Percentiles rank a stretch among this genome's conserved stretches.
Evolutionary conservation across 768 basidiomycete genomes (phyloP).

Genomic region (Russula virescens): DNA sequence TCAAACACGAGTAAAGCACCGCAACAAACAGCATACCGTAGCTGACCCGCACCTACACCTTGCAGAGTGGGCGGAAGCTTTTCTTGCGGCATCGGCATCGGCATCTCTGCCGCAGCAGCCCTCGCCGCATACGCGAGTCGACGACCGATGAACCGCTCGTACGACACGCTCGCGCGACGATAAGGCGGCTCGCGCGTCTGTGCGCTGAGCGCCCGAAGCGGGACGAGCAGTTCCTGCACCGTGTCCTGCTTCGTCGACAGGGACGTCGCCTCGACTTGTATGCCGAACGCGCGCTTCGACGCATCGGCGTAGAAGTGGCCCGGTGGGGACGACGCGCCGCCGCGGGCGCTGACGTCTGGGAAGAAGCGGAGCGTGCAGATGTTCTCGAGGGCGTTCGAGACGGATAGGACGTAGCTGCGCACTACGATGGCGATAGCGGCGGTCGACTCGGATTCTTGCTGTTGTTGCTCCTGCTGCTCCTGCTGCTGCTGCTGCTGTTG

Average conservation of each 20-base stretch:
- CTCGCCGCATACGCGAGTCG: not conserved
- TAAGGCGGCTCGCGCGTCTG: not conserved
- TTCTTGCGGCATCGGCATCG: not conserved
- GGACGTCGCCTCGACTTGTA: conserved; percentile 1
- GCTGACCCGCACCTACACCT: not conserved
- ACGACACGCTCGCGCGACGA: not conserved
- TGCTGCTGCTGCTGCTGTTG: too few relatives aligned
- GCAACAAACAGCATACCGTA: conserved; percentile 1
- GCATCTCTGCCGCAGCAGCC: not conserved
- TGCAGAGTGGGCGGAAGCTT: conserved; percentile 3
- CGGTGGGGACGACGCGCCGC: not conserved
- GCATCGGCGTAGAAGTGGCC: conserved; percentile 8
- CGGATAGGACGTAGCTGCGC: conserved; percentile 2
- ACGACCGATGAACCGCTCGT: not conserved
- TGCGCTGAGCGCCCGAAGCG: not conserved
- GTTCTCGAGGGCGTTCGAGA: not conserved
- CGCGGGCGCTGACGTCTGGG: conserved; percentile 3
- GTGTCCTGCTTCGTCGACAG: not conserved
- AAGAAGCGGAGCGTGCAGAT: conserved; percentile 4
- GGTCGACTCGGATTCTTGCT: too few relatives aligned
- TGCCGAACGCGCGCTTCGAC: not conserved
- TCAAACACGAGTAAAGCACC: conserved; percentile 9
- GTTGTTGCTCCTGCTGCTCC: not conserved
- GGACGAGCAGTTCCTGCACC: conserved; percentile 1
- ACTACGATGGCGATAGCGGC: not conserved